Percentiles rank a stretch among this genome's conserved stretches.
Conservation (phyloP, 2,329 filamentous ascomycete species). For the Cladophialophora immunda region DNA sequence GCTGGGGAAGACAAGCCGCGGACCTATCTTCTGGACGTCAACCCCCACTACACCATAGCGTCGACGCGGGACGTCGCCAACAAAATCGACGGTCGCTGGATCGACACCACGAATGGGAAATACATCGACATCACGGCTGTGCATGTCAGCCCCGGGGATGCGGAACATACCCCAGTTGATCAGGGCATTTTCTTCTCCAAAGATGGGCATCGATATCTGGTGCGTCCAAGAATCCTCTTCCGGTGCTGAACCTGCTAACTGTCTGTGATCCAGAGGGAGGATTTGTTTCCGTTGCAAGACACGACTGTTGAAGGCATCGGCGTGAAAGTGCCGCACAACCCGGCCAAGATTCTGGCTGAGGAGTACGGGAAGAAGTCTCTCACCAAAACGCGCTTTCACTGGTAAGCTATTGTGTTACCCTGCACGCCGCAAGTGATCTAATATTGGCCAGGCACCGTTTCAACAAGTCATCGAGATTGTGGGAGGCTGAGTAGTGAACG, state of each 20-base stretch:
- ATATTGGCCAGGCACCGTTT: conserved; percentile 21
- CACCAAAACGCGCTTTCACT: conserved; percentile 25
- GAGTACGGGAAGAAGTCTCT: conserved; percentile 30
- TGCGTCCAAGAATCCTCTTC: conserved; percentile 6
- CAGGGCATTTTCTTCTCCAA: conserved; percentile 25
- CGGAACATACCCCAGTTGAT: conserved; percentile 5
- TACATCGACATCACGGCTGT: conserved; percentile 34
- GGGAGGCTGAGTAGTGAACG: conserved; percentile 19
- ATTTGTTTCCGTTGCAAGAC: conserved; percentile 22
- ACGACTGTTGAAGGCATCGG: conserved; percentile 19
- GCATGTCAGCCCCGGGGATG: conserved; percentile 15
- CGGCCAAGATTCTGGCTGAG: conserved; percentile 11
- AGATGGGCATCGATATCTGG: conserved; percentile 23
- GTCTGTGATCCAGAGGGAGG: conserved; percentile 5
- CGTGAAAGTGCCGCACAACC: conserved; percentile 23
- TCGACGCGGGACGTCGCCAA: conserved; percentile 30
- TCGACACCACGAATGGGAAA: conserved; percentile 32
- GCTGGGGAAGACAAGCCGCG: conserved; percentile 8
- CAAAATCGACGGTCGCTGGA: conserved; percentile 36
- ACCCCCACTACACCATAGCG: conserved; percentile 25
- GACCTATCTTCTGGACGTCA: conserved; percentile 32
- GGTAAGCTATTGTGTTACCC: background rate
- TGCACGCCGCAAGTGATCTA: too few relatives aligned
- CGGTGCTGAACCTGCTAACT: background rate
- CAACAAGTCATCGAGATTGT: conserved; percentile 19